Evolutionary conservation across 306 rosid species (phyloP).

Genomic region (Ochetophila trinervis): DNA sequence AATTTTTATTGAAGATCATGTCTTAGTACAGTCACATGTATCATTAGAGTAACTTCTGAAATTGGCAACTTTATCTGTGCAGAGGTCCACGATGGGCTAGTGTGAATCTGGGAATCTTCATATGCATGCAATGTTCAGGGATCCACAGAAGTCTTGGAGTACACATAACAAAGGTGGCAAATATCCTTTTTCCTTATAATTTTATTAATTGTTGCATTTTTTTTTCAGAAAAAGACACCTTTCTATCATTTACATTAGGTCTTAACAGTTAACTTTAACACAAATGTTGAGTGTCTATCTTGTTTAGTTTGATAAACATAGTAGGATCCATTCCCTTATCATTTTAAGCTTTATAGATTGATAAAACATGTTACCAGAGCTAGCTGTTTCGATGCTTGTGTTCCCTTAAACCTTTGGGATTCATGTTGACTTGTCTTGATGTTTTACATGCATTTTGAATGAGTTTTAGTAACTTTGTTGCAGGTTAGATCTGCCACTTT

Average conservation of each 20-base stretch:
- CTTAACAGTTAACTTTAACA: background rate
- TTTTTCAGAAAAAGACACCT: background rate
- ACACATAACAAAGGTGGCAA: conserved; percentile 77
- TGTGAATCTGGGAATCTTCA: conserved; percentile 83
- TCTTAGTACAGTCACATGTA: background rate
- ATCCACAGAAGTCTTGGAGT: conserved; percentile 92
- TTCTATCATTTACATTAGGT: background rate
- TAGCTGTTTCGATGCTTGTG: too few relatives aligned
- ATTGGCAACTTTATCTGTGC: conserved; percentile 13
- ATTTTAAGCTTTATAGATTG: too few relatives aligned
- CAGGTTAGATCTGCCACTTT: conserved; percentile 93
- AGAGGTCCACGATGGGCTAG: conserved; percentile 98
- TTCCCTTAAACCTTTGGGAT: too few relatives aligned
- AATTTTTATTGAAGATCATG: background rate
- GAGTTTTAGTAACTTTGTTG: conserved; percentile 18
- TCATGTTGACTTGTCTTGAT: background rate
- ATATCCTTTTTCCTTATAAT: background rate
- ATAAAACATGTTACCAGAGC: too few relatives aligned
- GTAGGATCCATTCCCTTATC: too few relatives aligned
- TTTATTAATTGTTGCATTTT: background rate
- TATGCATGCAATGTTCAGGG: conserved; percentile 96
- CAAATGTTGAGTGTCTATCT: too few relatives aligned
- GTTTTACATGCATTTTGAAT: background rate
- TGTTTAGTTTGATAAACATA: too few relatives aligned
- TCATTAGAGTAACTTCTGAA: background rate